Base-by-base conservation (phyloP, 2,329 filamentous ascomycete genomes). In the Colletotrichum sp. region DNA sequence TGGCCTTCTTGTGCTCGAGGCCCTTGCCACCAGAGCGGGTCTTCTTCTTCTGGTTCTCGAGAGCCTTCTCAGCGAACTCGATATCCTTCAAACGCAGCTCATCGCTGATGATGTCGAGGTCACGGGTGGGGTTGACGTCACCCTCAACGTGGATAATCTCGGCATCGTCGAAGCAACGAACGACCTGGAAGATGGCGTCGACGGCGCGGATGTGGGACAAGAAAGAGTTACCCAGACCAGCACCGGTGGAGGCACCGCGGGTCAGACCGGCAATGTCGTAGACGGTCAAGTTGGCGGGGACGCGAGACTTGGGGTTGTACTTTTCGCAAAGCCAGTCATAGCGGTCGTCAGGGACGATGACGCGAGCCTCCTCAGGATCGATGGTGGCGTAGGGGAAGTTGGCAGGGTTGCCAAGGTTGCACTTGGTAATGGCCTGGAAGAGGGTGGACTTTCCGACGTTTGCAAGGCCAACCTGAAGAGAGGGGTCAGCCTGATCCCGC, bases 321-420 rank as follows among this genome's bases (percentile, higher is more conserved):
- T 98, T 97, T 80, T 97, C 90, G 86, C 93, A 94, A 68, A 99
- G 91, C 96, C 96, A 98, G 89, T 98, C 96, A 87, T 95, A 99
- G 77, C 97, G 94, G 78, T 95, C 95, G 88, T 99, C 97, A 63
- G 97, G 98, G 39, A 99, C 97, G 81, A 99, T 93, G 86, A 99
- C 97, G 81, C 96, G 95, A 78, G 97, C 95, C 89, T 99, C 97
- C 90, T 99, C 98, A 64, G 97, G 97, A 81, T 99, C 96, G 87
- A 99, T 99, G 82, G 97, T 99, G 84, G 97, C 97, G 90, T 98
- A 99, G 72, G 97, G 97, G 85, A 98, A 99, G 89, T 99, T 99
- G 89, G 97, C 97, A 82, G 98, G 98, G 90, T 98, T 99, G 88
- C 98, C 97, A 83, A 99, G 93, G 79, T 93, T 93, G 87, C 94